A percentile compares a stretch with the other conserved stretches of the same genome.
Conservation (phyloP, 306 rosid genomes). For the Lathyrus oleraceus region DNA sequence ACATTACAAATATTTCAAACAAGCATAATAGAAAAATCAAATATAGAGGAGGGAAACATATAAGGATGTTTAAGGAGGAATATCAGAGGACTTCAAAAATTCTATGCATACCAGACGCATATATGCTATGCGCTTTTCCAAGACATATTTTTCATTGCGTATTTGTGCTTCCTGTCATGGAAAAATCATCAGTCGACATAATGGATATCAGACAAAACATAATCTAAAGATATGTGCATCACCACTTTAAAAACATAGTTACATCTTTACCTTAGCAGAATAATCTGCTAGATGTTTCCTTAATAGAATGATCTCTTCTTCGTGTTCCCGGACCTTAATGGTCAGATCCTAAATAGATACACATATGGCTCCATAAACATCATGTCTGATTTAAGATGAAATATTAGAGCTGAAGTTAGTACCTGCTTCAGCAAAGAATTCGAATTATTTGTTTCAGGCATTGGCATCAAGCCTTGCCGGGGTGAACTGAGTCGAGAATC, state of each 20-base stretch:
- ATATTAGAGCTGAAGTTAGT: constrained; percentile 24
- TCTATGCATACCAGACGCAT: constrained; percentile 77
- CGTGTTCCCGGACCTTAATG: constrained; percentile 69
- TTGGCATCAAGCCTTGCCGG: constrained; percentile 64
- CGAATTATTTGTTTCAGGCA: constrained; percentile 59
- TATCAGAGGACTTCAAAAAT: constrained; percentile 5
- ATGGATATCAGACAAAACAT: constrained; percentile 19
- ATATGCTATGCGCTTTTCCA: constrained; percentile 95
- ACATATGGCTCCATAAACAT: constrained; percentile 33
- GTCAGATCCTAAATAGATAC: constrained; percentile 58
- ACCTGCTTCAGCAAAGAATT: constrained; percentile 82
- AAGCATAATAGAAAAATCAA: constrained; percentile 26
- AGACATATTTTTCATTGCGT: constrained; percentile 74
- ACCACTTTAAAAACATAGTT: constrained; percentile 15
- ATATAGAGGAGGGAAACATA: constrained; percentile 7
- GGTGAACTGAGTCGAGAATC: constrained; percentile 54
- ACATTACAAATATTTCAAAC: constrained; percentile 18
- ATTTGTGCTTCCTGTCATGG: constrained; percentile 75
- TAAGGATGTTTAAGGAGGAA: constrained; percentile 30
- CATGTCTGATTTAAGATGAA: constrained; percentile 18
- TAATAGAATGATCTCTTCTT: constrained; percentile 80
- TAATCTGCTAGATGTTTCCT: constrained; percentile 82
- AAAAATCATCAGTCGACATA: constrained; percentile 28
- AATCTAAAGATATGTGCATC: neutral
- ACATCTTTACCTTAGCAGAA: constrained; percentile 69